Conservation (phyloP, 1,139 yeast genomes). For the Ogataea hybrid region DNA sequence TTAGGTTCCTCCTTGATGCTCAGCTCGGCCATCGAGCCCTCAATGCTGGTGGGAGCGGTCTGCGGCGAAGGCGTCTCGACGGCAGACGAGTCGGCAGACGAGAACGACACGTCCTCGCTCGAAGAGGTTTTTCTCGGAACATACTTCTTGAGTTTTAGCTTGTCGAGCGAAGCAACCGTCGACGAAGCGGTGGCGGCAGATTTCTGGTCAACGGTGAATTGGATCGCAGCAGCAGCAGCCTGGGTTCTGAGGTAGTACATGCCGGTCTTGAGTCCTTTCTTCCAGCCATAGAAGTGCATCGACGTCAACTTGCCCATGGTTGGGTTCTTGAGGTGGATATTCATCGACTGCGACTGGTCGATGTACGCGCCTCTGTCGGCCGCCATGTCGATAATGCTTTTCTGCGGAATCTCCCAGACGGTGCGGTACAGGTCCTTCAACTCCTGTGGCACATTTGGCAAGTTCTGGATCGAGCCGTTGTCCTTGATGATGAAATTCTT, state of each 20-base stretch:
- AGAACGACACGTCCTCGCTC: constrained; percentile 34
- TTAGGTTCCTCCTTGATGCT: constrained; percentile 15
- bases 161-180: constrained; percentile 51
- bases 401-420: constrained; percentile 62
- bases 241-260: constrained; percentile 63
- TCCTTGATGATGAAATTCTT: constrained; percentile 51
- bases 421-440: constrained; percentile 53
- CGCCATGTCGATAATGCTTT: constrained; percentile 56
- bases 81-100: constrained; percentile 34
- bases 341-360: constrained; percentile 61
- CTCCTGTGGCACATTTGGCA: constrained; percentile 50
- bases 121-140: constrained; percentile 28
- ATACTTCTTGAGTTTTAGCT: constrained; percentile 42
- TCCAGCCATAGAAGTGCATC: constrained; percentile 63
- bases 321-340: constrained; percentile 53
- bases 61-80: constrained; percentile 40
- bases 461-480: constrained; percentile 55
- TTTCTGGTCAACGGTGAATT: constrained; percentile 51
- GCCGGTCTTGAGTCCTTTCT: constrained; percentile 62
- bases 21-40: constrained; percentile 41
- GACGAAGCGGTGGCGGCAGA: constrained; percentile 48
- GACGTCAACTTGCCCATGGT: constrained; percentile 59
- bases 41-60: constrained; percentile 51
- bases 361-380: constrained; percentile 60
- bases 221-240: constrained; percentile 62